Base-by-base conservation (phyloP, 164 flowering plant genomes). In the Dillenia turbinata region DNA sequence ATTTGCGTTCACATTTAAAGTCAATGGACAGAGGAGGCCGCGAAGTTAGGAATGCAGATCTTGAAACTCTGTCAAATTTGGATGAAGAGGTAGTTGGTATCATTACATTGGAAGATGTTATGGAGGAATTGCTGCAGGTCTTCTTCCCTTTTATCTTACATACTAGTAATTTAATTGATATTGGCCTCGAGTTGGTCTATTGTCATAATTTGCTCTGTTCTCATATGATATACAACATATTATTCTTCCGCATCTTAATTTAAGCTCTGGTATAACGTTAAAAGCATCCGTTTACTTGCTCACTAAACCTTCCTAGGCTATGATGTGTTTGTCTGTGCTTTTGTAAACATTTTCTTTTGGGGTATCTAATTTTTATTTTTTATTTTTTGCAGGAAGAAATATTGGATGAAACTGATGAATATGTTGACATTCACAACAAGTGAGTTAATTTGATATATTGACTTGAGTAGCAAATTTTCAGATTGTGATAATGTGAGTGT, bases 91-190 rank as follows among this genome's bases (percentile, higher is more conserved):
- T 75, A 53, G 63, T 85, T 58, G 96, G 96, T 14, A 81, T 86
- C 65, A 84, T 89, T 47, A 89, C 96, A 16, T 73, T 89, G 79
- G 96, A 84, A 60, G 85, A 84, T 76, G 84, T 81, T 12, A 73
- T 84, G n/a, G 88, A 84, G 63, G 88, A 84, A 76, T 69, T 89
- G n/a, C 62, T 89, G 1, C 79, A 72, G 76, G 77, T 79, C 40
- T 33, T 15, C 2, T 52, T 52, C 8, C 10, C 9, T 52, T 15
- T 8, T 52, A 7, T 52, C 5, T 4, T 15, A 26, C 15, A 52
- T 52, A 16, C 17, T 15, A 15, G 2, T 52, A 52, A 52, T 14
- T 15, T 16, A 2, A 12, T 12, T 52, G 9, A 9, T 17, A 16
- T 52, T 52, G 17, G 55, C 9, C 7, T 15, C 9, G 17, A 16